Evolutionary conservation across 2,329 filamentous ascomycete genomes (phyloP).

Genomic region (Amesomyces nigricolor): DNA sequence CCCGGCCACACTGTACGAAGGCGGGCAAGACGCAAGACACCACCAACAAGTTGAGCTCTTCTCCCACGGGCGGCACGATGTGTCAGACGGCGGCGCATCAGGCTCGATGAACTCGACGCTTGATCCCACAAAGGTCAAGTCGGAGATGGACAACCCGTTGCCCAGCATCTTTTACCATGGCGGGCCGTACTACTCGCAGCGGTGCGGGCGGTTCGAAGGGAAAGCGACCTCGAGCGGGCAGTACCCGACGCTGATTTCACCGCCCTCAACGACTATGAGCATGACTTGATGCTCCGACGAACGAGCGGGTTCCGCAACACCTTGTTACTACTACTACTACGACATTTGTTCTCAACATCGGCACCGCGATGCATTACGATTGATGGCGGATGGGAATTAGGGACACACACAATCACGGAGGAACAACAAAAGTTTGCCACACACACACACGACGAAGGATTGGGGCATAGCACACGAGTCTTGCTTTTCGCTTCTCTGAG

Average conservation of each 20-base stretch:
- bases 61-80: conserved; percentile 32
- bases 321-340: not conserved
- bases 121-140: conserved; percentile 42
- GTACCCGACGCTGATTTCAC: conserved; percentile 47
- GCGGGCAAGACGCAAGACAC: conserved; percentile 37
- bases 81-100: conserved; percentile 28
- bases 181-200: conserved; percentile 35
- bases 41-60: conserved; percentile 46
- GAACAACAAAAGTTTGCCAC: not conserved
- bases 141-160: conserved; percentile 43
- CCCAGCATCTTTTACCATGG: conserved; percentile 45
- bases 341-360: not conserved
- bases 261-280: conserved; percentile 37
- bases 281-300: conserved; percentile 30
- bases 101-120: conserved; percentile 34
- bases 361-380: conserved; percentile 5
- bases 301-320: not conserved
- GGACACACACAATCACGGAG: not conserved
- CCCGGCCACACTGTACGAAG: conserved; percentile 46
- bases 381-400: not conserved
- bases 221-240: conserved; percentile 48
- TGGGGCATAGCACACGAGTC: not conserved
- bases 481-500: not conserved
- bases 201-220: conserved; percentile 48
- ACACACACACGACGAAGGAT: not conserved